Conservation (phyloP, 2,329 filamentous ascomycete genomes). For the Endocalyx cinctus region DNA sequence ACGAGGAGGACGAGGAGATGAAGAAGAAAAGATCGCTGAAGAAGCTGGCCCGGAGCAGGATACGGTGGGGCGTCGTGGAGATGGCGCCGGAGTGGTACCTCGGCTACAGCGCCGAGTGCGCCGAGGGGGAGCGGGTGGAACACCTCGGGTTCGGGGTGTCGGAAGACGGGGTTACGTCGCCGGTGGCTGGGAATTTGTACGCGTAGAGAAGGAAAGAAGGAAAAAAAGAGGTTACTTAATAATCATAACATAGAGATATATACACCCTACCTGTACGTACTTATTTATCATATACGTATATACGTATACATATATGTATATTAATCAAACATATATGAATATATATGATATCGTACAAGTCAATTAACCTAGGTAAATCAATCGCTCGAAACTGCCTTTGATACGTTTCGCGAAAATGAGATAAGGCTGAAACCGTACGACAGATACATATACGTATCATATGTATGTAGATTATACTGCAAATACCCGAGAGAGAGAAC, state of each 20-base stretch:
- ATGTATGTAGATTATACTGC: no score
- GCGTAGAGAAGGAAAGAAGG: conserved; percentile 7
- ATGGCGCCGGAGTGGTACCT: conserved; percentile 17
- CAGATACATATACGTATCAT: no score
- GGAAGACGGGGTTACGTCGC: conserved; percentile 11
- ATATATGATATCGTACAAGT: no score
- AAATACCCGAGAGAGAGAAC: no score
- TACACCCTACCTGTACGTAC: neutral
- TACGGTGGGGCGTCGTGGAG: conserved; percentile 17
- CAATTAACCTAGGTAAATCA: no score
- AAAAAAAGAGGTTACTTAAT: neutral
- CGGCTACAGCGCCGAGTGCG: conserved; percentile 7
- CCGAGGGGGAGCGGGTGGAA: conserved; percentile 7
- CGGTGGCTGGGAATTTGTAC: conserved; percentile 11
- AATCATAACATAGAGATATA: neutral
- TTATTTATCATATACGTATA: no score
- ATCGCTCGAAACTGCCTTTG: no score
- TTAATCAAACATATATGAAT: no score
- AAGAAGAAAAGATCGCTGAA: conserved; percentile 3
- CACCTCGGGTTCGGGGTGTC: conserved; percentile 17
- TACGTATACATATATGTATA: no score
- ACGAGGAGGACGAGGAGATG: conserved; percentile 2
- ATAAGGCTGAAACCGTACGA: no score
- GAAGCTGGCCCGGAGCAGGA: conserved; percentile 12
- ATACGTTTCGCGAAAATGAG: no score